A percentile compares a stretch with the other conserved stretches of the same genome.
These are phyloP conservation scores for Powellomyces hirtus DNA, from an alignment of 192 early-diverging fungal species.

Conservation along the genomic window DNA sequence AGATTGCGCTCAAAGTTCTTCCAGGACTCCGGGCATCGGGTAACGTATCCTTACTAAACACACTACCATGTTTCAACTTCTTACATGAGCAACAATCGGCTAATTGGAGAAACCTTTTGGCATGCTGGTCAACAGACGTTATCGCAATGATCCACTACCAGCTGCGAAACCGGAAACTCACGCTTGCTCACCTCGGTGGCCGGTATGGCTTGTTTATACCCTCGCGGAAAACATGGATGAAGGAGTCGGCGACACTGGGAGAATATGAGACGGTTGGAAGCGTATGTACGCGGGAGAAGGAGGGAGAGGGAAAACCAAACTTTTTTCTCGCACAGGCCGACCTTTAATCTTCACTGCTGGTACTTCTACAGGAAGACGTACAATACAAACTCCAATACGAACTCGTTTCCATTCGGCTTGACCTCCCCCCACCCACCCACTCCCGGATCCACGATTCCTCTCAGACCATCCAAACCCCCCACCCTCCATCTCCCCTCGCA, in stretches of 20 bases:
- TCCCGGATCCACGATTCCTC: background rate
- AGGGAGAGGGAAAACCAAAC: background rate
- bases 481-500: background rate
- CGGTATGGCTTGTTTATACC: slow-evolving; percentile 28
- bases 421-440: background rate
- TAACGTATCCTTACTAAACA: background rate
- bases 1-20: slow-evolving; percentile 30
- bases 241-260: slow-evolving; percentile 11
- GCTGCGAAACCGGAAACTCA: slow-evolving; percentile 27
- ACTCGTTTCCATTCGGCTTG: background rate
- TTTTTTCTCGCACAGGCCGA: background rate
- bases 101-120: too few species aligned
- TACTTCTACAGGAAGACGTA: slow-evolving; percentile 16
- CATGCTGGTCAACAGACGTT: slow-evolving; percentile 31
- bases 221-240: slow-evolving; percentile 25
- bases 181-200: slow-evolving; percentile 2
- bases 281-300: background rate
- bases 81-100: background rate
- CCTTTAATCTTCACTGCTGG: too few species aligned
- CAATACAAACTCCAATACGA: slow-evolving; percentile 25
- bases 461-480: background rate
- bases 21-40: slow-evolving; percentile 13
- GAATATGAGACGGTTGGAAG: slow-evolving; percentile 18
- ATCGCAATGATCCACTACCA: slow-evolving; percentile 39
- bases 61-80: background rate